These are phyloP conservation scores for Solanum chilense DNA, from an alignment of 257 asterid species.

Conservation along the genomic window DNA sequence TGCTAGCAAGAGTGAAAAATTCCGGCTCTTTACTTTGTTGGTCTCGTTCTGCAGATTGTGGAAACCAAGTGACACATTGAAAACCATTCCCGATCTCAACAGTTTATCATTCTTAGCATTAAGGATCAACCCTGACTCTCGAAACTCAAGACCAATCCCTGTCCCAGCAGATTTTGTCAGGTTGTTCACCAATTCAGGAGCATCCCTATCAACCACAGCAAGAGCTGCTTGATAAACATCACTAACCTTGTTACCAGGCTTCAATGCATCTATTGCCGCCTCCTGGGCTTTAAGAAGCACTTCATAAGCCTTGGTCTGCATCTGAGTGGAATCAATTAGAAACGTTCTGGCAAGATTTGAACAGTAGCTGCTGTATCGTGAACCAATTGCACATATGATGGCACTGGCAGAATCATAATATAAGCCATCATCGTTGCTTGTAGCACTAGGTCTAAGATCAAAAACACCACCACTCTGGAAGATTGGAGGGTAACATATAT, in stretches of 20 bases:
- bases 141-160: constrained; percentile 22
- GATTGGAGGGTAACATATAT: constrained; percentile 81
- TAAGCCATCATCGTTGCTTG: constrained; percentile 9
- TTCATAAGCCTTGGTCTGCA: constrained; percentile 14
- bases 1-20: constrained; percentile 13
- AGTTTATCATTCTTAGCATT: constrained; percentile 12
- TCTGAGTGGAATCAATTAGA: constrained; percentile 13
- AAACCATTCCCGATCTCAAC: constrained; percentile 19
- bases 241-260: constrained; percentile 11
- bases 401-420: constrained; percentile 20
- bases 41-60: constrained; percentile 19
- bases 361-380: constrained; percentile 18
- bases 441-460: constrained; percentile 20
- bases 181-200: constrained; percentile 6
- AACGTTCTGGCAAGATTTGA: constrained; percentile 17
- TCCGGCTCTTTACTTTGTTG: constrained; percentile 9
- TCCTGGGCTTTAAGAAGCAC: constrained; percentile 15
- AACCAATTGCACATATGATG: constrained; percentile 20
- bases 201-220: constrained; percentile 14
- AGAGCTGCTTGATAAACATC: constrained; percentile 9
- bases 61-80: constrained; percentile 14
- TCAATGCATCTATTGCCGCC: constrained; percentile 8
- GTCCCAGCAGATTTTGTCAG: constrained; percentile 20
- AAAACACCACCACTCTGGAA: constrained; percentile 39
- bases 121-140: constrained; percentile 16